Evolutionary conservation across 2,329 filamentous ascomycete genomes (phyloP), one percentile per base, ranked within the genome.

Genomic region (Fusarium torreyae): DNA sequence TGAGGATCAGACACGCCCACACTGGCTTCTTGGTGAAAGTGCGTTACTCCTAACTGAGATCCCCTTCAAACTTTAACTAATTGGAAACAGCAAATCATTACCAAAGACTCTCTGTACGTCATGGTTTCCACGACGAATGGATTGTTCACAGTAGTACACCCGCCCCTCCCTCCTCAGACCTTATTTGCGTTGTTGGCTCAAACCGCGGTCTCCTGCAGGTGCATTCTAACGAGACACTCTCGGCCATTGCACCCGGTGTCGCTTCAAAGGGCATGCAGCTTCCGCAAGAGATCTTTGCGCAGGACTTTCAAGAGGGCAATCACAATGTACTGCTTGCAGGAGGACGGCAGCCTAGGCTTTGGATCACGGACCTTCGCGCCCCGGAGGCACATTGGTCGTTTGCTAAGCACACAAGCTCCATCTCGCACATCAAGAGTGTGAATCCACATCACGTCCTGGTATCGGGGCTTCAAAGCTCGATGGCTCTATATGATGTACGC

Each of bases 401-500:
- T 40, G 60, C 77, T 2, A 74, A 69, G 15, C 80, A 84, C 56
- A 70, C 75, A 7, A 83, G 80, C 51, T 71, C 83, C 20, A 81
- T 87, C 48, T 80, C 86, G 0, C 85, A 88, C 59, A 74, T 90
- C 33, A 81, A 81, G 34, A 82, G 84, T 53, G 70, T 89, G 3
- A 82, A 83, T 49, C 75, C 77, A 9, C 77, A 87, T 68, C 83
- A 85, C 44, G 77, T 89, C 20, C 77, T 91, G 3, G 84, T 85
- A 5, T 83, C 86, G 0, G 87, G 88, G 2, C 76, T 88, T 3
- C 71, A 77, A 33, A 81, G 81, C 72, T 79, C 73, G 54, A 85
- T 91, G 79, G 80, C 80, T 2, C 76, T 89, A 7, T 91, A 89
- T 70, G 89, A 91, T 66, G 64, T 86, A 33, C 86, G 89, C 2